Evolutionary conservation across 2,329 filamentous ascomycete species (phyloP), one percentile per base, ranked within the genome.

Genomic region (Ascocoryne sarcoides): DNA sequence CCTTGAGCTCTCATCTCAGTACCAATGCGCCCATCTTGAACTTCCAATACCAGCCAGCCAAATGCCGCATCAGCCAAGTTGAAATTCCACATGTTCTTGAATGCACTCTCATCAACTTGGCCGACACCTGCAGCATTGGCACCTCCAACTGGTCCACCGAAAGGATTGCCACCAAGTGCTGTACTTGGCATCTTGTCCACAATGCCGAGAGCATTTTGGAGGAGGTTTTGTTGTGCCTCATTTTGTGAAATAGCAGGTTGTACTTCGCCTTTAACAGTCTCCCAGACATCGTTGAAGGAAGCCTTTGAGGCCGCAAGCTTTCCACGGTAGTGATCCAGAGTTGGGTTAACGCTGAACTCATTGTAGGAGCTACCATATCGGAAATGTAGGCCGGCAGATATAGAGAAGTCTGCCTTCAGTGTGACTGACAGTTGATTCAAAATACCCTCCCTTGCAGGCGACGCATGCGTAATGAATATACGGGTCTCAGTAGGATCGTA

Each of bases 21-120:
- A 34, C 89, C 92, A 53, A 98, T 96, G 32, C 92, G 81, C 37
- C 92, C 92, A 58, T 88, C 85, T 60, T 98, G 92, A 45, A 98
- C 82, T 62, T 98, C 92, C 43, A 98, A 67, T 12, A 96, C 88
- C 37, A 98, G 72, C 72, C 88, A 98, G 46, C 92, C 92, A 61
- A 96, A 98, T 15, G 92, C 90, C 40, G 92, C 92, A 68, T 98
- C 92, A 20, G 92, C 92, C 51, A 98, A 66, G 63, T 96, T 96
- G 68, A 98, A 98, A 65, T 98, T 98, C 92, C 92, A 98, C 92
- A 96, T 96, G 62, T 98, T 98, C 71, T 98, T 98, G 75, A 98
- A 98, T 1, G 92, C 92, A 56, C 89, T 95, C 69, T 98, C 92
- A 49, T 98, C 92, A 14, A 98, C 88, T 58, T 94, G 85, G 21